A percentile compares a stretch with the other conserved stretches of the same genome.
Evolutionary conservation across 768 basidiomycete species (phyloP).

Genomic region (Tephrocybe sp.): DNA sequence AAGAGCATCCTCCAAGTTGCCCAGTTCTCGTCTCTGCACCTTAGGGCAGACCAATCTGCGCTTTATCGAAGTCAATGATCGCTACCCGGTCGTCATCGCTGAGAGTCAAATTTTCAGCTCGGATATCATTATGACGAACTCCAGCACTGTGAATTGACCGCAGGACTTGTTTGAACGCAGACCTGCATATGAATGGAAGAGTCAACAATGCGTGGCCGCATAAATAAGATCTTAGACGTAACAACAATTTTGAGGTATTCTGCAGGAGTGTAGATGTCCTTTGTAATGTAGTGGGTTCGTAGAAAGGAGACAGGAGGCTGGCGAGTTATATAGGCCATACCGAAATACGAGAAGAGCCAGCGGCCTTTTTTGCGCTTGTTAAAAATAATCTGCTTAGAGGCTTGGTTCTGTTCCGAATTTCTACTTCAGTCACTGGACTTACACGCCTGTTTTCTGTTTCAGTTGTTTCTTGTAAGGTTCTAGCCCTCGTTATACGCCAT

Average conservation of each 20-base stretch:
- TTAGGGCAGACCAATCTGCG: neutral
- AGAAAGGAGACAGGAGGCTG: neutral
- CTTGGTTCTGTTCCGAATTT: no score
- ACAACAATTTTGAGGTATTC: neutral
- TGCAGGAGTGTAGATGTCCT: neutral
- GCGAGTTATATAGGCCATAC: neutral
- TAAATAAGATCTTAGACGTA: neutral
- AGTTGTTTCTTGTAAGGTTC: neutral
- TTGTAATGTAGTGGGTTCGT: neutral
- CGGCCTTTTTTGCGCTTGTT: neutral
- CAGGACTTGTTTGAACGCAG: neutral
- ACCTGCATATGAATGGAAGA: neutral
- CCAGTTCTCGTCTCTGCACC: constrained; percentile 7
- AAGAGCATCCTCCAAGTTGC: neutral
- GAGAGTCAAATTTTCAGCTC: neutral
- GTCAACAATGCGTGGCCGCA: neutral
- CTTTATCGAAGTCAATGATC: constrained; percentile 10
- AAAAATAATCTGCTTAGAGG: no score
- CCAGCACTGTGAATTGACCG: neutral
- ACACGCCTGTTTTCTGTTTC: neutral
- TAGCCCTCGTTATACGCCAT: neutral
- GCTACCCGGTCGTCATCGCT: neutral
- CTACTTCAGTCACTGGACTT: neutral
- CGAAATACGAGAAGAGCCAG: neutral
- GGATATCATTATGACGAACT: constrained; percentile 4